Evolutionary conservation across 257 asterid species (phyloP).

Genomic region (Solanum paucissectum): DNA sequence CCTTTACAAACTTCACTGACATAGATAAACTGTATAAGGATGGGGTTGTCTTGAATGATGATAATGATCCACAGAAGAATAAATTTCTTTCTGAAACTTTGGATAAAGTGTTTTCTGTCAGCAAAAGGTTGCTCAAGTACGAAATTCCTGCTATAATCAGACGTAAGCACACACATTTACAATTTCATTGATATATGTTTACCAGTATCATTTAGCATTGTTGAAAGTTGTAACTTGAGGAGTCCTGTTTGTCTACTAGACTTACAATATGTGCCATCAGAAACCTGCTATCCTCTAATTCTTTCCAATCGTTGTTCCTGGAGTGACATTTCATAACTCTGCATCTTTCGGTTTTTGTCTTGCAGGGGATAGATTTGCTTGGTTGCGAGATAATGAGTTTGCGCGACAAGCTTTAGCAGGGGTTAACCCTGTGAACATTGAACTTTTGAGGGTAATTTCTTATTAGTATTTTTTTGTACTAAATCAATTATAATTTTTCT

Average conservation of each 20-base stretch:
- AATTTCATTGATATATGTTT: not conserved
- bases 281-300: not conserved
- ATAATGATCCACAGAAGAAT: conserved; percentile 13
- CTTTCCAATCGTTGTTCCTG: not conserved
- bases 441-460: conserved; percentile 53
- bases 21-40: conserved; percentile 62
- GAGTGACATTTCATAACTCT: not conserved
- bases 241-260: not conserved
- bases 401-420: conserved; percentile 17
- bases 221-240: not conserved
- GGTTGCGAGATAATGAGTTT: conserved; percentile 17
- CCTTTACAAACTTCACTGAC: conserved; percentile 67
- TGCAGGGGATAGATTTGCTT: conserved; percentile 51
- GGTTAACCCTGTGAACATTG: conserved; percentile 25
- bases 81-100: conserved; percentile 17
- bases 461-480: not conserved
- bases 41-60: conserved; percentile 40
- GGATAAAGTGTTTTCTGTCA: conserved; percentile 38
- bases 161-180: conserved; percentile 24
- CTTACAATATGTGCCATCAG: not conserved
- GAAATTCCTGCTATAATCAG: conserved; percentile 68
- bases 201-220: not conserved
- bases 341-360: not conserved
- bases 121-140: conserved; percentile 66
- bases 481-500: not conserved